Base-by-base conservation (phyloP, 257 asterid genomes). In the Jacaranda mimosifolia region DNA sequence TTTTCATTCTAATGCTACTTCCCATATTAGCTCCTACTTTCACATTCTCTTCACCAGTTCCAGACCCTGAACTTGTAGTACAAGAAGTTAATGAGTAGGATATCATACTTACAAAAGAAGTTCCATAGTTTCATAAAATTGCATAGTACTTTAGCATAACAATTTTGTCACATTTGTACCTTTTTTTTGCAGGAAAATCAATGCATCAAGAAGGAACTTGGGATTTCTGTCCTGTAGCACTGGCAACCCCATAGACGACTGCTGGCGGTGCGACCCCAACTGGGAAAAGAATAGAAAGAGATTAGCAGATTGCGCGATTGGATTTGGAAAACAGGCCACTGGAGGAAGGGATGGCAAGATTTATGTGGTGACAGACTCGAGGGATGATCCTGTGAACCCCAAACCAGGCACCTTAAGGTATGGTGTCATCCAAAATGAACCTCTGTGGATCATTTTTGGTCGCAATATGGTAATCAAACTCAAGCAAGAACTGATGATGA, bases 241-340 rank as follows among this genome's bases (percentile, higher is more conserved):
- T 0, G 98, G 97, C 14, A 94, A 94, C 79, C 98, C 98, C 0
- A 92, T 94, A 5, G 98, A 94, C 82, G 96, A 94, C 80, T 92
- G 98, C 86, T 92, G 98, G 98, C 84, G 98, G n/a, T 94, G 98
- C 68, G 98, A 94, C 76, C 83, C 87, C 7, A 77, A 87, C 13
- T 94, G 98, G 98, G 96, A 86, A 18, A 82, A 82, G 17, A 90
- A 90, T 82, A 89, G 98, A 3, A 83, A 90, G 62, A 76, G 86
- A 0, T 51, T 94, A 10, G 98, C 98, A 0, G 96, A 94, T 72
- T 94, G 98, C 68, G 95, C 92, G 0, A 94, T 94, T 12, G 98
- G 98, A n/a, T 94, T 94, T 59, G 98, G 98, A 0, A 94, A 94
- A 19, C 89, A 86, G 38, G 97, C 98, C 12, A 56, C 87, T 7